Evolutionary conservation across 768 basidiomycete genomes (phyloP).

Genomic region (Lentinula detonsa): DNA sequence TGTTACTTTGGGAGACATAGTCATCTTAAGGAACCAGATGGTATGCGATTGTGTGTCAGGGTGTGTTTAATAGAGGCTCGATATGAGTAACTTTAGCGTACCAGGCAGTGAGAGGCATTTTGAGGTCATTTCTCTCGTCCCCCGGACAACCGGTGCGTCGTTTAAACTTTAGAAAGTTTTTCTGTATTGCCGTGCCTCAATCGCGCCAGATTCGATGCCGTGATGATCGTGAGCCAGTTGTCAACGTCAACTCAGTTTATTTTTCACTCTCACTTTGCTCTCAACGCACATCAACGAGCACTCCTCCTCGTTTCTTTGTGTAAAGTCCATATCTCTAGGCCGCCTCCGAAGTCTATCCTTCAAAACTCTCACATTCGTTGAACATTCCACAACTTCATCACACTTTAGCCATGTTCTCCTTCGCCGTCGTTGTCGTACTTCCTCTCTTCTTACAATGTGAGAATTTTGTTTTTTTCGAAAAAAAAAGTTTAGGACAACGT

Average conservation of each 20-base stretch:
- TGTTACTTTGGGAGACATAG: too few relatives aligned
- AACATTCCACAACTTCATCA: background rate
- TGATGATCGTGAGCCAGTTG: background rate
- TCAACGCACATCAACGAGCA: background rate
- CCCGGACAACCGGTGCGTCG: background rate
- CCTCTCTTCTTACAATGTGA: constrained; percentile 40
- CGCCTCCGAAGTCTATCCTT: background rate
- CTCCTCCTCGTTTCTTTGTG: background rate
- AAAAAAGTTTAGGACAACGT: background rate
- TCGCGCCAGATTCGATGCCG: background rate
- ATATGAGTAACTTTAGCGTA: too few relatives aligned
- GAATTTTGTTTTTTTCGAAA: background rate
- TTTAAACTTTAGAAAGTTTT: background rate
- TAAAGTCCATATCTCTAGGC: background rate
- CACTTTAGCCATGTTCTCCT: background rate
- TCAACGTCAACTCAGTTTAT: background rate
- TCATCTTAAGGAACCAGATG: too few relatives aligned
- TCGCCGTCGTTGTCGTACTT: constrained; percentile 35
- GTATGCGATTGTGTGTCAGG: too few relatives aligned
- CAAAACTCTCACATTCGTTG: background rate
- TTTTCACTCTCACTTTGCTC: background rate
- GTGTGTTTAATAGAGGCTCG: too few relatives aligned
- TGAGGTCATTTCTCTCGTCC: background rate
- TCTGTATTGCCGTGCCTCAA: background rate
- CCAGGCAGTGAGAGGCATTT: too few relatives aligned